These are phyloP conservation scores for Hypoxylon fragiforme DNA, from an alignment of 495 filamentous ascomycete species.

Conservation along the genomic window DNA sequence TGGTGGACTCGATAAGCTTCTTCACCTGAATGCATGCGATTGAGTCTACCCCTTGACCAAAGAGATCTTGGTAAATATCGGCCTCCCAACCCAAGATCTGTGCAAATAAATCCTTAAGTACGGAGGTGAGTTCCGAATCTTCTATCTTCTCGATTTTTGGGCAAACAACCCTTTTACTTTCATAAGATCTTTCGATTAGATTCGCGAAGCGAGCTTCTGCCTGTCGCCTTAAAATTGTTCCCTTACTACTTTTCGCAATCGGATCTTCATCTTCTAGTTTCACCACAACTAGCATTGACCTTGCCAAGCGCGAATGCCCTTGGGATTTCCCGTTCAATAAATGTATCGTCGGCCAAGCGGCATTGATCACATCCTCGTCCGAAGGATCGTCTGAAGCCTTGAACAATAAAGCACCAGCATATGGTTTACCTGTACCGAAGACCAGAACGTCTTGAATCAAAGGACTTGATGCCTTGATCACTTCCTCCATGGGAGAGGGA, in stretches of 20 bases:
- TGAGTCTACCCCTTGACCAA: slow-evolving; percentile 35
- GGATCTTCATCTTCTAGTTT: slow-evolving; percentile 14
- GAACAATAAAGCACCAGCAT: slow-evolving; percentile 52
- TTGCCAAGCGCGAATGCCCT: slow-evolving; percentile 47
- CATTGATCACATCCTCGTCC: slow-evolving; percentile 18
- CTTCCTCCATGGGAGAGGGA: slow-evolving; percentile 62
- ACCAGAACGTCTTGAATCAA: slow-evolving; percentile 50
- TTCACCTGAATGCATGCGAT: slow-evolving; percentile 31
- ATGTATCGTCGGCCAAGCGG: slow-evolving; percentile 44
- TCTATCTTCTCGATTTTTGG: background rate
- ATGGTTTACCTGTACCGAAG: slow-evolving; percentile 50
- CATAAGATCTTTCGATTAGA: slow-evolving; percentile 49
- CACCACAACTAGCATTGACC: slow-evolving; percentile 51
- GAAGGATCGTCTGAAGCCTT: slow-evolving; percentile 7
- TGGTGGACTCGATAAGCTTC: slow-evolving; percentile 20
- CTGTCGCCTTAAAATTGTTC: slow-evolving; percentile 49
- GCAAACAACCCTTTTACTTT: background rate
- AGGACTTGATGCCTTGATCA: slow-evolving; percentile 36
- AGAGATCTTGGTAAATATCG: slow-evolving; percentile 34
- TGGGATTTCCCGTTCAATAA: slow-evolving; percentile 45
- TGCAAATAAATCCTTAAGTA: slow-evolving; percentile 34
- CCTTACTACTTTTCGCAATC: slow-evolving; percentile 59
- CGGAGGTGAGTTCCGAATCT: slow-evolving; percentile 37
- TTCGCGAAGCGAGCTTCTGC: slow-evolving; percentile 45
- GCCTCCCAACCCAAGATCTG: slow-evolving; percentile 32